Conservation (phyloP, 805 yeast genomes). For the Hanseniaspora mollemarum region DNA sequence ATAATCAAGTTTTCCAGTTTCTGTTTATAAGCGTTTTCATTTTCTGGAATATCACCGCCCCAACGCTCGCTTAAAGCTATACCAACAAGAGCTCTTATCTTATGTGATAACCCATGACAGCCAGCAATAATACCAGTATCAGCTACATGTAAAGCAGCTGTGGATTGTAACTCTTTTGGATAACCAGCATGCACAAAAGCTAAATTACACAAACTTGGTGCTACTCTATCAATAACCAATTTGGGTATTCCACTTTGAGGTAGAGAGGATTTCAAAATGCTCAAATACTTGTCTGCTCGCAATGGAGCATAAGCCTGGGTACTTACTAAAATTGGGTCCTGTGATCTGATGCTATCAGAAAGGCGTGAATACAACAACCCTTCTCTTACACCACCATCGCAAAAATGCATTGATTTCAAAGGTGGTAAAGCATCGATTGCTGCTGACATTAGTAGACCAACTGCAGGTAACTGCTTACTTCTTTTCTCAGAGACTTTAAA, state of each 20-base stretch:
- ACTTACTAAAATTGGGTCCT: slow-evolving; percentile 61
- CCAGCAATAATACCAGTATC: slow-evolving; percentile 67
- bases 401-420: slow-evolving; percentile 51
- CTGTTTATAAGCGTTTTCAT: slow-evolving; percentile 38
- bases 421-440: slow-evolving; percentile 51
- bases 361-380: slow-evolving; percentile 57
- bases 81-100: slow-evolving; percentile 59
- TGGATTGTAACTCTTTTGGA: slow-evolving; percentile 64
- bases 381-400: slow-evolving; percentile 71
- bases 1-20: slow-evolving; percentile 40
- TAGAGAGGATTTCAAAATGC: slow-evolving; percentile 43
- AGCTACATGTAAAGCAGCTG: slow-evolving; percentile 61
- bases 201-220: slow-evolving; percentile 60
- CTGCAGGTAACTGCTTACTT: slow-evolving; percentile 58
- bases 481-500: slow-evolving; percentile 58
- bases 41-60: slow-evolving; percentile 65
- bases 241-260: slow-evolving; percentile 48
- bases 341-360: slow-evolving; percentile 44
- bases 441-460: slow-evolving; percentile 50
- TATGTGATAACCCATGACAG: slow-evolving; percentile 62
- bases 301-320: slow-evolving; percentile 63
- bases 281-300: slow-evolving; percentile 45
- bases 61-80: slow-evolving; percentile 67
- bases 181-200: slow-evolving; percentile 69
- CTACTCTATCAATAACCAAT: slow-evolving; percentile 47